Conservation (phyloP, 306 rosid genomes). For the Cicer arietinum region DNA sequence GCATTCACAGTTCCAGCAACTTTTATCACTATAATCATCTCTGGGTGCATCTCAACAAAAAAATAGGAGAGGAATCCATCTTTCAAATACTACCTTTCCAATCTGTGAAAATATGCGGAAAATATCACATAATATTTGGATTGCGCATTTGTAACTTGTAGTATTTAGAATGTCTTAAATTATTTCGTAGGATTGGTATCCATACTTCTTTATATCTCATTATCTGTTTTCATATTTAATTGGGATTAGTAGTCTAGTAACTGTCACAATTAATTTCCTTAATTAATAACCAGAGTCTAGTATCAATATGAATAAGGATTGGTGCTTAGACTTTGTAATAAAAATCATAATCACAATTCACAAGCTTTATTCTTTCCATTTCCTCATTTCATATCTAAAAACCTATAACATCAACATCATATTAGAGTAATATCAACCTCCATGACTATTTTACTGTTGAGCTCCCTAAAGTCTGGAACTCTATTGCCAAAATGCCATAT, state of each 20-base stretch:
- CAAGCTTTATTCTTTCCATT: neutral
- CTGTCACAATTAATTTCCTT: neutral
- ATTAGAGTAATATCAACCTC: neutral
- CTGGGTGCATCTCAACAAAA: constrained; percentile 14
- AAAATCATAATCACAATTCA: neutral
- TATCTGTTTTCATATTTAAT: neutral
- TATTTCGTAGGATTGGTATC: neutral
- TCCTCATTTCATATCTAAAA: neutral
- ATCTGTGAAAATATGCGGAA: neutral
- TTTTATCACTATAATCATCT: constrained; percentile 21
- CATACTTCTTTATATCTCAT: neutral
- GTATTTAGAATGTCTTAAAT: neutral
- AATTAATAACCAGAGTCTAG: neutral
- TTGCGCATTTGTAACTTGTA: neutral
- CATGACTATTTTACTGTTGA: neutral
- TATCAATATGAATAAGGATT: constrained; percentile 3
- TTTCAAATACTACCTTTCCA: constrained; percentile 7
- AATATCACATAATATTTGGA: neutral
- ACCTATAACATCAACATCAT: neutral
- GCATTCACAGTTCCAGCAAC: constrained; percentile 34
- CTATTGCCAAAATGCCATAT: neutral
- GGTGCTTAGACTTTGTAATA: neutral
- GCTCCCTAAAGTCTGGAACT: neutral
- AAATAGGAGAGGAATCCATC: constrained; percentile 9
- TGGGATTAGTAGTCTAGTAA: neutral